These are phyloP conservation scores for Puccinia triticina DNA, from an alignment of 1,284 basidiomycete species.

Conservation along the genomic window DNA sequence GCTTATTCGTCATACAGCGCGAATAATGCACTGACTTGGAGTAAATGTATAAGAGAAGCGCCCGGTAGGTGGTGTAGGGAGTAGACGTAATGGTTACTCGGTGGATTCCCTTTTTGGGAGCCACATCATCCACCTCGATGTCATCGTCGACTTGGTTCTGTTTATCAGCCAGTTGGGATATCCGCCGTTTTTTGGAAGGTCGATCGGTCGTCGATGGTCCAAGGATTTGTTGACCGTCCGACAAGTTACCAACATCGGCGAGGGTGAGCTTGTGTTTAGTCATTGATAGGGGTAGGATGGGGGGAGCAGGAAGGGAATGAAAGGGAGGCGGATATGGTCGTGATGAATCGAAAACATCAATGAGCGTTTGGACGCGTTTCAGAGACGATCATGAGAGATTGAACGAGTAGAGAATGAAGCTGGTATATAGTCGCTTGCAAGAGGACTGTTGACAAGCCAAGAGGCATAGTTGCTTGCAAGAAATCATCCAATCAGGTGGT, in stretches of 20 bases:
- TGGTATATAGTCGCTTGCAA: neutral
- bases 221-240: conserved; percentile 30
- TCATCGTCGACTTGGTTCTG: conserved; percentile 29
- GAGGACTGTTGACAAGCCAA: neutral
- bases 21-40: conserved; percentile 35
- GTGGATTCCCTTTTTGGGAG: conserved; percentile 35
- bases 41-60: conserved; percentile 48
- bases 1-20: neutral
- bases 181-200: conserved; percentile 43
- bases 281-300: neutral
- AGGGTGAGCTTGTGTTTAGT: conserved; percentile 46
- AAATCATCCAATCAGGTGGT: neutral
- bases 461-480: neutral
- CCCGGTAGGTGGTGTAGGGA: conserved; percentile 49
- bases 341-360: conserved; percentile 27
- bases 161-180: conserved; percentile 46
- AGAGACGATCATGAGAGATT: conserved; percentile 5
- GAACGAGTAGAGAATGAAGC: neutral
- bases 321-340: neutral
- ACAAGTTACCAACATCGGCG: conserved; percentile 48
- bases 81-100: conserved; percentile 40
- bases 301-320: neutral
- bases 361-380: neutral
- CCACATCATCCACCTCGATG: conserved; percentile 25
- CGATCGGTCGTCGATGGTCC: conserved; percentile 11